Evolutionary conservation across 495 filamentous ascomycete genomes (phyloP).

Genomic region (Hyaloscypha variabilis): DNA sequence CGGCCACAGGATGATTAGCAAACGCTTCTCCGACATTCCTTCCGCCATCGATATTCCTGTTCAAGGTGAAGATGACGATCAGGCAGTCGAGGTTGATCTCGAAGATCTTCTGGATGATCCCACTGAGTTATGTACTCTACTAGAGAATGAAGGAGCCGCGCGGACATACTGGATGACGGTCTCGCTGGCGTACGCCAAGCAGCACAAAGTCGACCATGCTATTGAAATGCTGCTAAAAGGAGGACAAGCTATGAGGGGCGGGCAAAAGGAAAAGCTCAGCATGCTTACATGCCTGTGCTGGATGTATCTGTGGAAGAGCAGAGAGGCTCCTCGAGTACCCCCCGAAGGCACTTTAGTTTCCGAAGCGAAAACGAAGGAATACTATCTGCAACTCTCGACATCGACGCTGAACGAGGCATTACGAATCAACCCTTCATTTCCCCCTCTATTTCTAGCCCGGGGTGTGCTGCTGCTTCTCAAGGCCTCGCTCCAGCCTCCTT

Average conservation of each 20-base stretch:
- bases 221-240: constrained; percentile 92
- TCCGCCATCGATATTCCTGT: constrained; percentile 89
- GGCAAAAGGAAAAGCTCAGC: constrained; percentile 81
- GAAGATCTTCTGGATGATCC: constrained; percentile 91
- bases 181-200: constrained; percentile 95
- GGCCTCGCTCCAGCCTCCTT: constrained; percentile 78
- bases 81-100: constrained; percentile 89
- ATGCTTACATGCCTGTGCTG: constrained; percentile 85
- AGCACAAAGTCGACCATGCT: constrained; percentile 87
- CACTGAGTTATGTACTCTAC: constrained; percentile 88
- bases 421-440: constrained; percentile 88
- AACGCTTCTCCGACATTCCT: constrained; percentile 87
- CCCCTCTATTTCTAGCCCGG: constrained; percentile 86
- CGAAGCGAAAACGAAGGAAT: constrained; percentile 87
- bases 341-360: constrained; percentile 59
- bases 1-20: constrained; percentile 26
- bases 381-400: constrained; percentile 89
- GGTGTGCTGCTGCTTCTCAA: constrained; percentile 87
- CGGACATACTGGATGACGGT: constrained; percentile 95
- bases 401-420: constrained; percentile 90
- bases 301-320: constrained; percentile 89
- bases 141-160: constrained; percentile 88
- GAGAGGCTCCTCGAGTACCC: constrained; percentile 80
- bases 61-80: constrained; percentile 73
- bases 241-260: constrained; percentile 70